Conservation (phyloP, 352 stramenopile species). For the Phytophthora hybrid region DNA sequence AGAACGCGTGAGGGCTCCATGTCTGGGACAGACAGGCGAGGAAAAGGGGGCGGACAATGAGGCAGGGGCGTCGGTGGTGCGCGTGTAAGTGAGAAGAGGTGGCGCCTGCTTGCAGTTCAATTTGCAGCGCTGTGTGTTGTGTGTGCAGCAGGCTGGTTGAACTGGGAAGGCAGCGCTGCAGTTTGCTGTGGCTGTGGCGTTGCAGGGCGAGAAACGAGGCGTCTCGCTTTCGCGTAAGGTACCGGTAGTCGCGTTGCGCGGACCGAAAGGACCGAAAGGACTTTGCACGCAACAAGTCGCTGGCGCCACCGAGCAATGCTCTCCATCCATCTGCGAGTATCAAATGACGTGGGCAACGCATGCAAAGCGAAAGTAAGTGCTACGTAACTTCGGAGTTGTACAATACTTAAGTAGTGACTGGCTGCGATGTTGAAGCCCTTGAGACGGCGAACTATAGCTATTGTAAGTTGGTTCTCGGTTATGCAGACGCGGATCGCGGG, state of each 20-base stretch:
- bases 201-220: constrained; percentile 17
- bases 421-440: constrained; percentile 4
- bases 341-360: not conserved
- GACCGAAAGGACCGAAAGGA: not conserved
- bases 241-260: constrained; percentile 9
- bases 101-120: not conserved
- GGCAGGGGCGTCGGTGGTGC: not conserved
- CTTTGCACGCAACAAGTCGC: not conserved
- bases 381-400: constrained; percentile 1
- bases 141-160: constrained; percentile 11
- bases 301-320: not conserved
- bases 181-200: constrained; percentile 9
- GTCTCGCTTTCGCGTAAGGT: constrained; percentile 24
- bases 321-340: not conserved
- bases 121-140: not conserved
- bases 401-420: constrained; percentile 10
- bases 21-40: constrained; percentile 13
- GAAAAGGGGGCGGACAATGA: constrained; percentile 14
- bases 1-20: not conserved
- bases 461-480: not conserved
- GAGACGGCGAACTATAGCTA: not conserved
- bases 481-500: constrained; percentile 31
- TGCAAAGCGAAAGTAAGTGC: not conserved
- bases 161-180: not conserved
- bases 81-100: too few species aligned